Evolutionary conservation across 129 eudicot genomes (phyloP), one percentile per base, ranked within the genome.

Genomic region (Mikania micrantha): DNA sequence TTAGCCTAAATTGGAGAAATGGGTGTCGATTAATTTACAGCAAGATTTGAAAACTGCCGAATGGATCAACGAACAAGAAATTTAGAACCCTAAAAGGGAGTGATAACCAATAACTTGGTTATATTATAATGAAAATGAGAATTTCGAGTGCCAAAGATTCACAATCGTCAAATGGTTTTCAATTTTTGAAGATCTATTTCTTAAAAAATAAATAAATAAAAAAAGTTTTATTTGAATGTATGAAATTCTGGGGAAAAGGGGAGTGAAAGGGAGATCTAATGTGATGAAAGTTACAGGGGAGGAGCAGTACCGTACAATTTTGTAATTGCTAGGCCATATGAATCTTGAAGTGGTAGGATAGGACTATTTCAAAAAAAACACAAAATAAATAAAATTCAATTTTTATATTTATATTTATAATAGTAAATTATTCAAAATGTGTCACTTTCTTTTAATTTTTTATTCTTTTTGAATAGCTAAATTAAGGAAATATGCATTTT

Each of bases 71-170:
- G 45, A 45, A 27, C 25, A 53, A 24, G 34, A 45, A 15, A 64
- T 59, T 28, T 58, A 64, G 64, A 81, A 78, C 72, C 77, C 78
- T 60, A 78, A 39, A 66, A 74, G 42, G 70, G 71, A 73, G 73
- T 35, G 77, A 63, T 44, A 64, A 48, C 73, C 71, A 72, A 76
- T 60, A 74, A 74, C 58, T 54, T 41, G 19, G 22, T 25, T 29
- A 45, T 25, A 24, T 52, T 31, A 47, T 27, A 70, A 27, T 2
- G 36, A 28, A 49, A 62, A 65, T 19, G 69, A 15, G 40, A 25
- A 52, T 35, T 66, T 66, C 67, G 70, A 70, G 45, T 25, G 53
- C 71, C 56, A 34, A 75, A 69, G 66, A 56, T 69, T 28, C 39
- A 64, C 57, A 60, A 48, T 4, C 20, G 70, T 76, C 75, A 68